phyloP scores from a whole-genome alignment of 495 filamentous ascomycete species.

The Penicillium bialowiezense region DNA sequence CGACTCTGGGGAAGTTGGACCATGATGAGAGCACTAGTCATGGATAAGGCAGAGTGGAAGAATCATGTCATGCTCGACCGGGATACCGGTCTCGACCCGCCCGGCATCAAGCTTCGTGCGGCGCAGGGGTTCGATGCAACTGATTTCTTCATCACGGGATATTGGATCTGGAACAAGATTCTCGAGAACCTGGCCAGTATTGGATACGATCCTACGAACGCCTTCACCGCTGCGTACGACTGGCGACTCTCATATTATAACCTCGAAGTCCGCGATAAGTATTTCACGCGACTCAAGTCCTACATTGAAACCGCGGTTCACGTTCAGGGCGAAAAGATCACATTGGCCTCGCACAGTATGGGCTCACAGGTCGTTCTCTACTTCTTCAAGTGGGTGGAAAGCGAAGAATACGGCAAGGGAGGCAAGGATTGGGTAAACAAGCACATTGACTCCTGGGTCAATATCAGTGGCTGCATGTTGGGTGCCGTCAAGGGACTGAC shows the following conservation, averaged over 20 bases:
- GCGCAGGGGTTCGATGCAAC: conserved; percentile 97
- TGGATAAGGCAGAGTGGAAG: conserved; percentile 94
- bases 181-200: conserved; percentile 92
- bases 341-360: conserved; percentile 94
- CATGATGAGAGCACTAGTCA: conserved; percentile 92
- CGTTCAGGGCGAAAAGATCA: conserved; percentile 71
- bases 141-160: conserved; percentile 81
- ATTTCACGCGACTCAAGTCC: conserved; percentile 83
- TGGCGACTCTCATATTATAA: conserved; percentile 94
- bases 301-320: conserved; percentile 81
- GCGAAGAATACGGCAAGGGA: conserved; percentile 71
- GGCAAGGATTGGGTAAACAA: conserved; percentile 87
- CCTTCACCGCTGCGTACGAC: conserved; percentile 93
- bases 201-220: conserved; percentile 94
- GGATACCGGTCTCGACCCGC: conserved; percentile 84
- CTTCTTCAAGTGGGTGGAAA: conserved; percentile 97
- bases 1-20: conserved; percentile 95
- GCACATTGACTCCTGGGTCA: conserved; percentile 93
- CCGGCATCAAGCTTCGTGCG: conserved; percentile 86
- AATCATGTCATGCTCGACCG: conserved; percentile 96
- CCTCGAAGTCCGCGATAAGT: conserved; percentile 85
- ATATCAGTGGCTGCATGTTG: conserved; percentile 96
- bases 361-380: conserved; percentile 92
- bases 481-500: conserved; percentile 90
- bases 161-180: conserved; percentile 99